Conservation (phyloP, 2,329 filamentous ascomycete species). For the Lecanosticta acicola region DNA sequence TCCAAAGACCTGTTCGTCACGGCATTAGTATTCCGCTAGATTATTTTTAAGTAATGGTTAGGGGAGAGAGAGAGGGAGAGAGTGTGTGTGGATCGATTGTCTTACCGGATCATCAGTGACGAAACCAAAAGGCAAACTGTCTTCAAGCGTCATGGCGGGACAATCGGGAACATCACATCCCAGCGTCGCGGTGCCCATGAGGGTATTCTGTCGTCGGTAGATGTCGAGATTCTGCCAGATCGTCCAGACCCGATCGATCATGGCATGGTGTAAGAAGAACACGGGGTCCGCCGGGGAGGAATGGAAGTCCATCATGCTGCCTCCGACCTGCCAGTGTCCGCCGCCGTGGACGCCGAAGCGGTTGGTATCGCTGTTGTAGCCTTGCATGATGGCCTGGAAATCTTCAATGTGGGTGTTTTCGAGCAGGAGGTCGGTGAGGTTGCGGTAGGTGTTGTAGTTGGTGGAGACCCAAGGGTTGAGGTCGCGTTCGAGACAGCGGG, state of each 20-base stretch:
- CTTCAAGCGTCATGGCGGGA: conserved; percentile 43
- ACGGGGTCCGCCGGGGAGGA: conserved; percentile 44
- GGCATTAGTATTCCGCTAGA: too few species aligned
- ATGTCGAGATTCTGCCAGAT: conserved; percentile 48
- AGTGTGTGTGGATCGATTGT: too few species aligned
- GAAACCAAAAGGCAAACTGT: conserved; percentile 34
- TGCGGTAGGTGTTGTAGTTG: conserved; percentile 19
- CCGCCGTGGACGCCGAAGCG: conserved; percentile 38
- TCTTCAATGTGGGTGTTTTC: conserved; percentile 20
- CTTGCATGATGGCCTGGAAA: conserved; percentile 29
- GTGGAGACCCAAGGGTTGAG: conserved; percentile 21
- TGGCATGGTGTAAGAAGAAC: conserved; percentile 47
- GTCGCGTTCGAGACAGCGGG: conserved; percentile 20
- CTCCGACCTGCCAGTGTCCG: conserved; percentile 45
- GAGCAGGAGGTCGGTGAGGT: conserved; percentile 17
- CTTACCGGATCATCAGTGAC: conserved; percentile 19
- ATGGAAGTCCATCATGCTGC: conserved; percentile 42
- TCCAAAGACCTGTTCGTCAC: conserved; percentile 13
- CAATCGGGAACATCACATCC: conserved; percentile 39
- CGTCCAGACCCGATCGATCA: conserved; percentile 42
- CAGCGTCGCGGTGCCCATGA: conserved; percentile 43
- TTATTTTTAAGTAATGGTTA: too few species aligned
- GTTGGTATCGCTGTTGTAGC: conserved; percentile 26
- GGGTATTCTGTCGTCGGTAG: conserved; percentile 33
- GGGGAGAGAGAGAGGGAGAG: too few species aligned